Conservation (phyloP, 495 filamentous ascomycete species). For the Neurospora intermedia region DNA sequence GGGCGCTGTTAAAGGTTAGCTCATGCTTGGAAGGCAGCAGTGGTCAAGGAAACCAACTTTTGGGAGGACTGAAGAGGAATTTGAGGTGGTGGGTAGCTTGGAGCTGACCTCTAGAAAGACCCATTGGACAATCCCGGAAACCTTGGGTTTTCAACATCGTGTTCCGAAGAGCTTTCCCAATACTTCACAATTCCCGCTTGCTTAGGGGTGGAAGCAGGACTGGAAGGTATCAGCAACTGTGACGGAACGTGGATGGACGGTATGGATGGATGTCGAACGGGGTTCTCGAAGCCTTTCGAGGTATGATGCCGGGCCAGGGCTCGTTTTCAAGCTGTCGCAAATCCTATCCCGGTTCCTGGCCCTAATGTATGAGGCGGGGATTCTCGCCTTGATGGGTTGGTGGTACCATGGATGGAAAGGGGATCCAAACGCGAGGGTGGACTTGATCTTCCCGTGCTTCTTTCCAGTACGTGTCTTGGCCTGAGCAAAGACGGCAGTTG, state of each 20-base stretch:
- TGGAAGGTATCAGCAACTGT: not conserved
- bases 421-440: constrained; percentile 10
- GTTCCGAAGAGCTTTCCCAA: not conserved
- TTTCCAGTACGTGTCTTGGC: constrained; percentile 12
- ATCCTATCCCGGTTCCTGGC: constrained; percentile 8
- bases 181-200: not conserved
- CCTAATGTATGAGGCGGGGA: constrained; percentile 7
- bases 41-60: not conserved
- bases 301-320: constrained; percentile 3
- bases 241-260: not conserved
- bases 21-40: not conserved
- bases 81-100: not conserved
- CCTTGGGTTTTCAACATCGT: not conserved
- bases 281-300: not conserved
- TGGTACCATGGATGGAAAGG: constrained; percentile 10
- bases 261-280: not conserved
- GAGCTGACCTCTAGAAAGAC: not conserved
- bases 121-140: not conserved
- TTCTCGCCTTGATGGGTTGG: constrained; percentile 11
- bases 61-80: not conserved
- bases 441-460: constrained; percentile 18
- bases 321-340: constrained; percentile 11
- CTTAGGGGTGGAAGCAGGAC: not conserved
- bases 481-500: not conserved
- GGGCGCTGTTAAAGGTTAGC: not conserved